Evolutionary conservation across 208 protist genomes (phyloP), one percentile per base, ranked within the genome.

Genomic region (Wallacemonas collosoma): DNA sequence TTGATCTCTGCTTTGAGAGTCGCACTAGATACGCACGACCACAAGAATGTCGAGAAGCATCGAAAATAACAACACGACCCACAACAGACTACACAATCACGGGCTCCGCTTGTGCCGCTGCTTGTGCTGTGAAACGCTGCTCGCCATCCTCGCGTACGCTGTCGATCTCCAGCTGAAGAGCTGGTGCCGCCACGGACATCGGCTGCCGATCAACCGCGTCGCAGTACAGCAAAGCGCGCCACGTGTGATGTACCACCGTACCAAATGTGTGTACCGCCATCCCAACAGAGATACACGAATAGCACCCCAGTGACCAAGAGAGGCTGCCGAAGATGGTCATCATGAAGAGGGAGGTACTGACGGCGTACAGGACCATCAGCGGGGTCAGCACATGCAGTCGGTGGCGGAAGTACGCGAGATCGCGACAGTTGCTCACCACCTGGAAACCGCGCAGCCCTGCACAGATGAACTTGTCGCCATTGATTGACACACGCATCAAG

Each of bases 81-180:
- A 26, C 26, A 26, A 26, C 26, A 14, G 36, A 5, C 57, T 38
- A 69, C 64, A 57, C 64, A 36, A 58, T 17, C 2, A 58, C 64
- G 39, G 45, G 50, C 64, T 54, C 15, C 14, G 4, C 35, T 41
- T 17, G 26, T 35, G 35, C 48, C 12, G 44, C 51, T 15, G 51
- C 44, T 9, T 39, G 48, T 9, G 17, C 50, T 8, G 64, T 65
- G 43, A 65, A 65, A n/a, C 40, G 60, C 26, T 41, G 38, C 43
- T 65, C 60, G 7, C 60, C 60, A 9, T 65, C 64, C n/a, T 69
- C 64, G 47, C 50, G 45, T 4, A 58, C 64, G 26, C 26, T 55
- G 26, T 69, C 50, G 4, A 69, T 69, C 48, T 58, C 51, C 26
- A 58, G 39, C n/a, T 57, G 51, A 7, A 69, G 64, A n/a, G 50